Evolutionary conservation across 2,329 filamentous ascomycete genomes (phyloP), one percentile per base, ranked within the genome.

Genomic region (Penicillium sp.): DNA sequence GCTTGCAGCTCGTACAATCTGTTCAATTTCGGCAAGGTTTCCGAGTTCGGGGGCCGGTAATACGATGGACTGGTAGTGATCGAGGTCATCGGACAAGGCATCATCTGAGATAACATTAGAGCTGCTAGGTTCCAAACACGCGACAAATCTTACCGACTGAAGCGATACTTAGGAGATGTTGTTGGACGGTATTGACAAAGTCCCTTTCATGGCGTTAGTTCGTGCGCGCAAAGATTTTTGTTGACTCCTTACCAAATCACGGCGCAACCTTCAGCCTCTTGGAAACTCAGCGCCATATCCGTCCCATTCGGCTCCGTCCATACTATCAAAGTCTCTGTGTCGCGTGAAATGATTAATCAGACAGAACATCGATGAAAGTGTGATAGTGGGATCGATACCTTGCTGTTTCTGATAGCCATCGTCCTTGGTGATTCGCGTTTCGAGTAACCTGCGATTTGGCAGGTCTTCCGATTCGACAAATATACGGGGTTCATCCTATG

Each of bases 391-490:
- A 52, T 53, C 48, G 51, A 56, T 80, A 86, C 89, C 89, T 86
- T 97, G 92, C 72, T 99, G 93, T 73, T 96, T 95, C 74, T 97
- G 91, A 68, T 97, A 97, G 52, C 88, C 88, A 81, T 97, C 92
- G 65, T 96, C 91, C 70, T 90, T 95, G 54, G 84, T 83, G 57
- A 99, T 95, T 65, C 82, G 87, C 31, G 92, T 95, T 71, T 96
- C 89, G 51, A 99, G 78, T 31, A 99, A 77, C 56, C 89, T 81
- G 56, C 89, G 83, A 45, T 87, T 82, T 41, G 90, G 89, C 54
- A 95, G 83, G 59, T 97, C 93, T 75, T 99, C 93, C 50, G 92
- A 95, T 64, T 95, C 84, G 62, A 99, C 93, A 53, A 89, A 79
- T 59, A 99, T 91, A 66, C 86, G 84, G 46, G 90, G 88, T 67